Percentiles rank a stretch among this genome's conserved stretches.
Conservation (phyloP, 768 basidiomycete genomes). For the Auriscalpium vulgare region DNA sequence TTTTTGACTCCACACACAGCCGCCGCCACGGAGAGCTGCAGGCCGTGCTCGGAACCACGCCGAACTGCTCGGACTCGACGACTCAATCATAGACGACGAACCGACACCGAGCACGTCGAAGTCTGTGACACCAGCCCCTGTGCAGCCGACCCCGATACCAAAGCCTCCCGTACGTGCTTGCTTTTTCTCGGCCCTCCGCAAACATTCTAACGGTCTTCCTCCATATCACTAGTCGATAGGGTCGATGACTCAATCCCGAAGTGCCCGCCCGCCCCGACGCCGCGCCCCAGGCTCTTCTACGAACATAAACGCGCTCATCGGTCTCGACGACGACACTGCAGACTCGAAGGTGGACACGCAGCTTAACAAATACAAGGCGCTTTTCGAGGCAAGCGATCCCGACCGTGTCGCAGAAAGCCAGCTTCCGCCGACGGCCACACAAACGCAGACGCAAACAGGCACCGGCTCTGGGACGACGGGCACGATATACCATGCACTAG, state of each 20-base stretch:
- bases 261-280: background rate
- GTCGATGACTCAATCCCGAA: no score
- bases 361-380: constrained; percentile 13
- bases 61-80: background rate
- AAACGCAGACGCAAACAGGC: constrained; percentile 1
- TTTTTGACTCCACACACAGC: background rate
- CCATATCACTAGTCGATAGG: no score
- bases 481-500: background rate
- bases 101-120: background rate
- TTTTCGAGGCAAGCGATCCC: constrained; percentile 14
- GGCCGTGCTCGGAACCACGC: background rate
- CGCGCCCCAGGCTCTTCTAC: background rate
- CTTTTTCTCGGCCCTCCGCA: background rate
- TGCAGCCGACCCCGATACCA: background rate
- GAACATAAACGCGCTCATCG: background rate
- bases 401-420: constrained; percentile 1
- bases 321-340: background rate
- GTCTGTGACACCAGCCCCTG: background rate
- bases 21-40: background rate
- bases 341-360: background rate
- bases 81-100: background rate
- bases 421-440: background rate
- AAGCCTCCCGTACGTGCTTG: background rate
- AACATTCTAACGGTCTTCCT: background rate
- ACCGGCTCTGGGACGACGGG: background rate